Base-by-base conservation (phyloP, 805 yeast genomes). In the Zygosaccharomyces pseudorouxii region DNA sequence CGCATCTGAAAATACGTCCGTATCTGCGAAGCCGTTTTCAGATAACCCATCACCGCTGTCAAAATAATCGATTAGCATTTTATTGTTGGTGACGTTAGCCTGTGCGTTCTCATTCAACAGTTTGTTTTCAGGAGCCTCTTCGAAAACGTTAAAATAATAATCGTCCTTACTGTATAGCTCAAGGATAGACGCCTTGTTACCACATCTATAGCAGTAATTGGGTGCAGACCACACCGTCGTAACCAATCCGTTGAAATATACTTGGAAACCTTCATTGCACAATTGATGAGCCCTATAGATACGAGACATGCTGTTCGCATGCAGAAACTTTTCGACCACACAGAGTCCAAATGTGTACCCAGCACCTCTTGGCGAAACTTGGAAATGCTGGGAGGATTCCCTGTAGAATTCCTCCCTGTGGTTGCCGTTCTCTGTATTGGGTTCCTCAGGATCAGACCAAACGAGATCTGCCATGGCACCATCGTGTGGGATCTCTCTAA, bases 211-310 rank as follows among this genome's bases (percentile, higher is more conserved):
- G 64, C 99, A 93, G 64, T 93, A 93, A 63, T 93, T 93, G 0
- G 99, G 99, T 0, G 99, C 99, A 0, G 93, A 84, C 99, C 99
- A 93, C 6, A 93, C 98, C 0, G 99, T 93, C 31, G 95, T 83
- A 40, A 95, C 87, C 53, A 86, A 77, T 3, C 96, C 97, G 48
- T 81, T 81, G 79, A 96, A 93, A 61, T 90, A 82, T 46, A 88
- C 82, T 55, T 92, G 96, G 62, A 82, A 93, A 1, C 99, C 99
- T 61, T 92, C 96, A 61, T 93, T 93, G 64, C 99, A 95, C 35
- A 93, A 73, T 65, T 93, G 99, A 65, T 93, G 99, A 0, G 99
- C 99, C 38, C 99, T 72, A 39, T 89, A 77, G 46, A 93, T 83
- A 63, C 87, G 92, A 27, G 79, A 81, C 76, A 89, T 81, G 30